Percentiles rank a stretch among this genome's conserved stretches.
Conservation (phyloP, 306 rosid species). For the Malus sieversii region DNA sequence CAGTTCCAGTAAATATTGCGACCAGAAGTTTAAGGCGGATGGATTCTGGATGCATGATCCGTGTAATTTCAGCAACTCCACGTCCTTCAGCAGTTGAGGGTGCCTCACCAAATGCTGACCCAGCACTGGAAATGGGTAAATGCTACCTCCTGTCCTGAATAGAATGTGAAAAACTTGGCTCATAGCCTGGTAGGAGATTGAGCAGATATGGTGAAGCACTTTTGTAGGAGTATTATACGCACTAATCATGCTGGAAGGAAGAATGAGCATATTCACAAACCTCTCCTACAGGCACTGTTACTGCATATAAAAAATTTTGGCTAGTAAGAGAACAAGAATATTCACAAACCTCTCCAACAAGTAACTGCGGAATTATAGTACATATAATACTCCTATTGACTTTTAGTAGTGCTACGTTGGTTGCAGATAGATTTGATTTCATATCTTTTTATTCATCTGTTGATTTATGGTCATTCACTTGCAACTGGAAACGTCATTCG, state of each 20-base stretch:
- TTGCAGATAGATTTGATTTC: not conserved
- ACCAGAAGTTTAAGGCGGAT: constrained; percentile 37
- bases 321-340: too few species aligned
- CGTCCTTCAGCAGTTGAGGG: constrained; percentile 31
- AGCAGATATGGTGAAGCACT: too few species aligned
- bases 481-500: not conserved
- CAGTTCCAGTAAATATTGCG: constrained; percentile 64
- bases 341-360: not conserved
- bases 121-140: constrained; percentile 48
- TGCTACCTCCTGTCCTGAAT: not conserved
- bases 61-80: constrained; percentile 63
- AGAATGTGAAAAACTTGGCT: not conserved
- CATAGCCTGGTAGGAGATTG: not conserved
- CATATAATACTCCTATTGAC: not conserved
- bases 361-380: too few species aligned
- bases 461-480: not conserved
- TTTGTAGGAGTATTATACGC: too few species aligned
- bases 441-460: not conserved
- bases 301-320: too few species aligned
- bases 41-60: constrained; percentile 59
- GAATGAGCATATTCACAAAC: too few species aligned
- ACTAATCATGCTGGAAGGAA: too few species aligned
- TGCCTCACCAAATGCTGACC: constrained; percentile 29
- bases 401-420: not conserved
- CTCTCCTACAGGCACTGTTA: too few species aligned